A percentile compares a stretch with the other conserved stretches of the same genome.
Conservation (phyloP, 139 green algal genomes). For the Tetradesmus lagerheimii region DNA sequence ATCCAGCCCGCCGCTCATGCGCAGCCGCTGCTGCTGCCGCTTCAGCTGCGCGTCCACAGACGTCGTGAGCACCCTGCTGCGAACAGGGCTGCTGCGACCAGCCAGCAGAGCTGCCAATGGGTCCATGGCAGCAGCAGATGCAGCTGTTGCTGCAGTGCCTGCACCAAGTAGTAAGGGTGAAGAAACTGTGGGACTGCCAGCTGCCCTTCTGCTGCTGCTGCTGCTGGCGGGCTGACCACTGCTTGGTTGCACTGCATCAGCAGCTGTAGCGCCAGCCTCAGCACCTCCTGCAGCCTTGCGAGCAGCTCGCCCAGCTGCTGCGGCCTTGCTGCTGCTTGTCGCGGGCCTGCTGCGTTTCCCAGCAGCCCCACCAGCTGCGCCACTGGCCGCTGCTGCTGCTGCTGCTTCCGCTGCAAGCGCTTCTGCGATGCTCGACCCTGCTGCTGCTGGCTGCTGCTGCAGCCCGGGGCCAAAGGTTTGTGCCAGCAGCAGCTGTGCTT, state of each 20-base stretch:
- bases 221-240: background rate
- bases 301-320: background rate
- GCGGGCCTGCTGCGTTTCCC: background rate
- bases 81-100: background rate
- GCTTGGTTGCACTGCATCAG: background rate
- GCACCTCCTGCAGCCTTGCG: background rate
- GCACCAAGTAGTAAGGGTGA: background rate
- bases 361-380: background rate
- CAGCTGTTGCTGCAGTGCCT: background rate
- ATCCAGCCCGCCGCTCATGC: background rate
- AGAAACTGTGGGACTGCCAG: background rate
- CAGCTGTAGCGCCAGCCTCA: background rate
- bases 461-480: conserved; percentile 22
- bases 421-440: conserved; percentile 29
- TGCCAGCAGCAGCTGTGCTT: conserved; percentile 20
- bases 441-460: conserved; percentile 17
- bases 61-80: background rate
- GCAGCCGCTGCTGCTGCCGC: conserved; percentile 32
- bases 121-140: background rate
- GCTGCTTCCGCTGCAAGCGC: background rate
- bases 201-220: conserved; percentile 3
- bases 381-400: background rate
- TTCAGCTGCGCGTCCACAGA: conserved; percentile 12
- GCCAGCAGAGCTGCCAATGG: background rate
- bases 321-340: background rate